Conservation (phyloP, 2,329 filamentous ascomycete genomes). For the Cladorrhinum sp. region DNA sequence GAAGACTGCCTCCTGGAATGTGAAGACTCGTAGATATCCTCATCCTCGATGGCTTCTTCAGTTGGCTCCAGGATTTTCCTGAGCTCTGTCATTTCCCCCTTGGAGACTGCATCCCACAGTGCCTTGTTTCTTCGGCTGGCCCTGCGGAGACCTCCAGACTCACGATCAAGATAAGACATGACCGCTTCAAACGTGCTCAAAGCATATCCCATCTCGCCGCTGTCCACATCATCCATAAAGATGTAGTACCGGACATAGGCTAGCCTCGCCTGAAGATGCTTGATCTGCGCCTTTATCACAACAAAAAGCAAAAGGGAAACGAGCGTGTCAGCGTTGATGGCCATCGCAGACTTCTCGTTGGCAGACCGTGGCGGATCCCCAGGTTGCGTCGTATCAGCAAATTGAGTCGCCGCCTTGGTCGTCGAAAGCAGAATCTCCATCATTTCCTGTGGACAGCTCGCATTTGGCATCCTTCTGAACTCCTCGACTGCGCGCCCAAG, state of each 20-base stretch:
- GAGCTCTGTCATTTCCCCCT: constrained; percentile 73
- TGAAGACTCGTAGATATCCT: constrained; percentile 39
- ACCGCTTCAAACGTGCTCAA: constrained; percentile 95
- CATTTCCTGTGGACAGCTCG: constrained; percentile 85
- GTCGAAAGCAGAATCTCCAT: constrained; percentile 74
- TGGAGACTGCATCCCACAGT: constrained; percentile 80
- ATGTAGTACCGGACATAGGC: constrained; percentile 97
- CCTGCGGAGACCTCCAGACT: constrained; percentile 76
- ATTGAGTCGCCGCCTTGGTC: constrained; percentile 75
- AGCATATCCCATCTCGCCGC: constrained; percentile 92
- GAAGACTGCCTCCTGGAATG: constrained; percentile 45
- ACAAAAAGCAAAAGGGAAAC: constrained; percentile 90
- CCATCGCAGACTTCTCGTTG: constrained; percentile 55
- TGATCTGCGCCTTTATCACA: constrained; percentile 84
- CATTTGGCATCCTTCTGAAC: constrained; percentile 79
- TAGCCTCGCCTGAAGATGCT: constrained; percentile 81
- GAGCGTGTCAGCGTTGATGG: constrained; percentile 80
- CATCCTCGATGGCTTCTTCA: constrained; percentile 45
- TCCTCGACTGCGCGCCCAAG: constrained; percentile 78
- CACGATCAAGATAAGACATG: constrained; percentile 77
- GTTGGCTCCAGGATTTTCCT: constrained; percentile 76
- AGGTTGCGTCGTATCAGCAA: constrained; percentile 50
- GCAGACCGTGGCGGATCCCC: constrained; percentile 28
- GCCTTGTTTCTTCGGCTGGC: constrained; percentile 83
- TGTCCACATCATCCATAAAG: constrained; percentile 96